Conservation (phyloP, 2,329 filamentous ascomycete genomes). For the Aspergillus novofumigatus region DNA sequence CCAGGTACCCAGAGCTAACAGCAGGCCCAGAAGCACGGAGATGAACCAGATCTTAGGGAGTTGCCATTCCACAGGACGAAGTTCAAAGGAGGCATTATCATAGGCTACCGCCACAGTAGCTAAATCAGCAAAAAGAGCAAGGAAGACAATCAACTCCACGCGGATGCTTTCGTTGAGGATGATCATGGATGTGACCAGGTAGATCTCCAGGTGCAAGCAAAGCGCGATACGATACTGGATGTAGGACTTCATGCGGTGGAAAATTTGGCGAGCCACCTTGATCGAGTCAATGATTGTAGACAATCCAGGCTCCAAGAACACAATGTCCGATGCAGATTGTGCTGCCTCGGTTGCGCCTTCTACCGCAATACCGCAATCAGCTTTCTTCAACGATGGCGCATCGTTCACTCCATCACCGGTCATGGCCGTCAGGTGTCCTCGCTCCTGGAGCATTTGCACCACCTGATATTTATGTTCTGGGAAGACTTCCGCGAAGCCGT, state of each 20-base stretch:
- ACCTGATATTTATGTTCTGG: constrained; percentile 74
- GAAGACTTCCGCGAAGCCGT: constrained; percentile 71
- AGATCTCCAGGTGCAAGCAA: constrained; percentile 70
- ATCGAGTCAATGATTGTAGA: constrained; percentile 69
- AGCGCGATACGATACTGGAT: constrained; percentile 75
- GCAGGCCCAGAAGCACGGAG: constrained; percentile 52
- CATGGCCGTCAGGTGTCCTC: constrained; percentile 69
- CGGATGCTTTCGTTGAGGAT: constrained; percentile 75
- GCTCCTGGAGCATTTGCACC: constrained; percentile 70
- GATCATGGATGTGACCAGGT: constrained; percentile 72
- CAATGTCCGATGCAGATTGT: constrained; percentile 69
- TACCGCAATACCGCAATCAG: constrained; percentile 70
- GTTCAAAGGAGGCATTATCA: constrained; percentile 75
- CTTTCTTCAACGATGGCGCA: constrained; percentile 68
- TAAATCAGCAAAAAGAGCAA: constrained; percentile 74
- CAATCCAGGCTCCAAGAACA: constrained; percentile 68
- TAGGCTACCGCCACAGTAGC: constrained; percentile 79
- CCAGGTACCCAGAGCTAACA: constrained; percentile 71
- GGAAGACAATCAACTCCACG: constrained; percentile 71
- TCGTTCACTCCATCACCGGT: constrained; percentile 74
- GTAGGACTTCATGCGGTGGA: constrained; percentile 75
- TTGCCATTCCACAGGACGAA: constrained; percentile 75
- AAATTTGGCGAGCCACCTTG: constrained; percentile 70
- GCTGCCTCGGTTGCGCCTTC: constrained; percentile 69
- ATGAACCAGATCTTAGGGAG: constrained; percentile 80